Conservation (phyloP, 352 stramenopile species). For the Globisporangium paddicum region DNA sequence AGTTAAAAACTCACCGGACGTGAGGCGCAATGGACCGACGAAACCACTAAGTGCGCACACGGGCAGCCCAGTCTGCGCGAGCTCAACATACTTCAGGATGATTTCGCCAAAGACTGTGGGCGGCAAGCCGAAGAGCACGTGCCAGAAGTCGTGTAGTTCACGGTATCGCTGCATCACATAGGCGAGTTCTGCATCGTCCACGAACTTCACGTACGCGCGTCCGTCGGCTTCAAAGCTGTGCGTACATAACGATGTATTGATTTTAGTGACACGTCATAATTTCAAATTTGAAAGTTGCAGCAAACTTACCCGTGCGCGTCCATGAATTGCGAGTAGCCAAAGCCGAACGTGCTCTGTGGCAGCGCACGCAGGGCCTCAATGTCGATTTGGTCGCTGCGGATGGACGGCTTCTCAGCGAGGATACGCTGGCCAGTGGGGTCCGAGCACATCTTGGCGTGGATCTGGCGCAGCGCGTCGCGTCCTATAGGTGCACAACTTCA, state of each 20-base stretch:
- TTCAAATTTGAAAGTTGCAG: background rate
- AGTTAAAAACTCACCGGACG: constrained; percentile 23
- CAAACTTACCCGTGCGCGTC: constrained; percentile 62
- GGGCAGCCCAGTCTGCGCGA: constrained; percentile 94
- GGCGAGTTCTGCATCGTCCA: constrained; percentile 92
- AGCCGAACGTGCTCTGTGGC: constrained; percentile 84
- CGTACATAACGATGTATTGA: background rate
- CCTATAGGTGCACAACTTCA: constrained; percentile 17
- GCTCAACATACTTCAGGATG: constrained; percentile 96
- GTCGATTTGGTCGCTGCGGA: constrained; percentile 79
- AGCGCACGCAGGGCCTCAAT: constrained; percentile 58
- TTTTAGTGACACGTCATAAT: background rate
- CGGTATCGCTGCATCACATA: constrained; percentile 96
- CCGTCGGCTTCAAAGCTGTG: constrained; percentile 86
- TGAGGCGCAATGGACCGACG: constrained; percentile 84
- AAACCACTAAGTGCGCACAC: constrained; percentile 92
- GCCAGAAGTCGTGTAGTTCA: constrained; percentile 96
- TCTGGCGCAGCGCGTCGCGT: constrained; percentile 74
- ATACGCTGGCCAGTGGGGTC: constrained; percentile 85
- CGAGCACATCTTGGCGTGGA: constrained; percentile 84
- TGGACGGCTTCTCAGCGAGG: constrained; percentile 81
- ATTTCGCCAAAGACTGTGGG: constrained; percentile 95
- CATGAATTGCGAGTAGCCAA: constrained; percentile 90
- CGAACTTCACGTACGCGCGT: constrained; percentile 77
- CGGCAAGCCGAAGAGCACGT: constrained; percentile 93